Base-by-base conservation (phyloP, 2,329 filamentous ascomycete species). In the Colletotrichum sp. region DNA sequence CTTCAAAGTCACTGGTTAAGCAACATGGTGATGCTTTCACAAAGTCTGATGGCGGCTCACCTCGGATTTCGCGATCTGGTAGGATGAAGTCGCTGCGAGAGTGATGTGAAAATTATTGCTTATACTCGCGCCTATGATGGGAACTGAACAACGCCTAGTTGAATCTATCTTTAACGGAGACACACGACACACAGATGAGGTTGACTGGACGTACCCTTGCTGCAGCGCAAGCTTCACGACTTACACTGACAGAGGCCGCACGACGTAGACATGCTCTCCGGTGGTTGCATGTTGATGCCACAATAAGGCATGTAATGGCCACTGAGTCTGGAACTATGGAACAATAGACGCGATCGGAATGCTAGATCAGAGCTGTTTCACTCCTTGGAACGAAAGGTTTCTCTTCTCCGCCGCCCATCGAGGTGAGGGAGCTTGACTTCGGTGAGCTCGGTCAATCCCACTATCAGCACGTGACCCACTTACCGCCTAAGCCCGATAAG, bases 381-480 rank as follows among this genome's bases (percentile, higher is more conserved):
- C 18, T 6, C 11, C 43, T 5, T 18, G 54, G 54, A 31, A 57
- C 24, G 54, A 16, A 31, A 31, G 4, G 24, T 57, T 15, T 57
- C 5, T 27, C 15, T 29, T n/a, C 21, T 16, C 18, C 24, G 27
- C 27, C 27, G 16, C 6, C 6, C 54, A 31, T 16, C 21, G 18
- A 57, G 54, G 21, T 57, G 24, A 57, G 24, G 27, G 15, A 27
- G 27, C 24, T 57, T 11, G 27, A 12, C 15, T 11, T 55, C 24
- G 21, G 54, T 51, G 8, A 57, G 27, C 54, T n/a, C 54, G 27
- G 43, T 51, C 54, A 57, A 57, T 31, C 15, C 13, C 11, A 55
- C 31, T 62, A 62, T 72, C 69, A 34, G 64, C 71, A 73, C 71
- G 71, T 73, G 71, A 73, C 12, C 6, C 43, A 51, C 11, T 51